A percentile compares a stretch with the other conserved stretches of the same genome.
Evolutionary conservation across 140 eudicot species (phyloP).

Genomic region (Ambrosia hybrid): DNA sequence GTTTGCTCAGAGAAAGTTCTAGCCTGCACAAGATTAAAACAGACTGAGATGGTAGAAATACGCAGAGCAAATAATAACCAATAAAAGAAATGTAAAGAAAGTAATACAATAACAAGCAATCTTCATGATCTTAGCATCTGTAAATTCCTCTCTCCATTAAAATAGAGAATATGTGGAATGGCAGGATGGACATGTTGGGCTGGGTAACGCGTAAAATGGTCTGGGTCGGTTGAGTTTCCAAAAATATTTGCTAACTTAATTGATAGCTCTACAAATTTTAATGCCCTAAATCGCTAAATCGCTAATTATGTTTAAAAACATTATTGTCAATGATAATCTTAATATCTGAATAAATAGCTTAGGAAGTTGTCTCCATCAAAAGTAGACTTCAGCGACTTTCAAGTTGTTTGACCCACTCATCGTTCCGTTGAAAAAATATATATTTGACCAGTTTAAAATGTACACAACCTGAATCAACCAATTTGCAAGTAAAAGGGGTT

Average conservation of each 20-base stretch:
- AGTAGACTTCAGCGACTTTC: not conserved
- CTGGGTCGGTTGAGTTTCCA: too few species aligned
- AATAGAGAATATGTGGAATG: too few species aligned
- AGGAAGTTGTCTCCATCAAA: not conserved
- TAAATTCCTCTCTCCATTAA: too few species aligned
- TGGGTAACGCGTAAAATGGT: too few species aligned
- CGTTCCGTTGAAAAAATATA: too few species aligned
- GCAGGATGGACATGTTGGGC: too few species aligned
- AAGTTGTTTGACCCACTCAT: not conserved
- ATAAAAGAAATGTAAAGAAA: too few species aligned
- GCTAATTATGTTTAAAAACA: not conserved
- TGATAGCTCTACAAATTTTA: not conserved
- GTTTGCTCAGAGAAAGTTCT: constrained; percentile 72
- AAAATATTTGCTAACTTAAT: not conserved
- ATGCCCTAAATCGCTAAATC: not conserved
- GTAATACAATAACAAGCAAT: too few species aligned
- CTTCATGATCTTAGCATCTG: not conserved
- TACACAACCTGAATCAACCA: not conserved
- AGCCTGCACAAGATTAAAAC: constrained; percentile 65
- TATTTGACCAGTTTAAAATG: not conserved
- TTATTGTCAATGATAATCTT: not conserved
- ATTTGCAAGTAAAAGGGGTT: not conserved
- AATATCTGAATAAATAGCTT: not conserved
- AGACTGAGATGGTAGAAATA: too few species aligned
- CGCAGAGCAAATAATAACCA: too few species aligned